A percentile compares a stretch with the other conserved stretches of the same genome.
phyloP scores from a whole-genome alignment of 306 rosid species.

The Castanopsis chinensis region DNA sequence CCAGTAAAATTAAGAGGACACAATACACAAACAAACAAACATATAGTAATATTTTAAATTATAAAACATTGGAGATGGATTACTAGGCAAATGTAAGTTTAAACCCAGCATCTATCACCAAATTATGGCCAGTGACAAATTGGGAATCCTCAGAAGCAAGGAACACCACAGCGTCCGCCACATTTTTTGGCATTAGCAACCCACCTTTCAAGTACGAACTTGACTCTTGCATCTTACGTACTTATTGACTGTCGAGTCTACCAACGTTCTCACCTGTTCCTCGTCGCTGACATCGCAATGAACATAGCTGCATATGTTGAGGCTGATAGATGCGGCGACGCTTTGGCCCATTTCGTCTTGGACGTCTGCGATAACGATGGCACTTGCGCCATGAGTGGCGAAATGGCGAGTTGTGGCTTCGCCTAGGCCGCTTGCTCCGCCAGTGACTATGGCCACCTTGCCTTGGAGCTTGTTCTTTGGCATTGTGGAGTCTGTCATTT shows the following conservation, averaged over 20 bases:
- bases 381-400: slow-evolving; percentile 35
- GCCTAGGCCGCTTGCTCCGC: slow-evolving; percentile 67
- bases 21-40: no score
- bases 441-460: slow-evolving; percentile 53
- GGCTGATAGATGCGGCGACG: slow-evolving; percentile 45
- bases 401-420: slow-evolving; percentile 50
- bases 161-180: slow-evolving; percentile 48
- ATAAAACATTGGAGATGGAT: no score
- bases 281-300: slow-evolving; percentile 58
- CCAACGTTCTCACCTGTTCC: slow-evolving; percentile 38
- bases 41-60: no score
- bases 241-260: slow-evolving; percentile 30
- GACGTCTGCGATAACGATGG: slow-evolving; percentile 55
- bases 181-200: slow-evolving; percentile 24
- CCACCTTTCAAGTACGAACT: slow-evolving; percentile 39
- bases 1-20: no score
- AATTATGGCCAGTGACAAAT: slow-evolving; percentile 39
- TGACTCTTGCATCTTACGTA: background rate
- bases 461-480: slow-evolving; percentile 22
- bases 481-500: slow-evolving; percentile 16
- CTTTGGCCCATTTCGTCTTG: slow-evolving; percentile 40
- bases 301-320: slow-evolving; percentile 31
- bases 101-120: slow-evolving; percentile 43
- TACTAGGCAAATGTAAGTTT: no score
- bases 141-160: slow-evolving; percentile 29